Base-by-base conservation (phyloP, 2,329 filamentous ascomycete genomes). In the Cercospora citrullina region DNA sequence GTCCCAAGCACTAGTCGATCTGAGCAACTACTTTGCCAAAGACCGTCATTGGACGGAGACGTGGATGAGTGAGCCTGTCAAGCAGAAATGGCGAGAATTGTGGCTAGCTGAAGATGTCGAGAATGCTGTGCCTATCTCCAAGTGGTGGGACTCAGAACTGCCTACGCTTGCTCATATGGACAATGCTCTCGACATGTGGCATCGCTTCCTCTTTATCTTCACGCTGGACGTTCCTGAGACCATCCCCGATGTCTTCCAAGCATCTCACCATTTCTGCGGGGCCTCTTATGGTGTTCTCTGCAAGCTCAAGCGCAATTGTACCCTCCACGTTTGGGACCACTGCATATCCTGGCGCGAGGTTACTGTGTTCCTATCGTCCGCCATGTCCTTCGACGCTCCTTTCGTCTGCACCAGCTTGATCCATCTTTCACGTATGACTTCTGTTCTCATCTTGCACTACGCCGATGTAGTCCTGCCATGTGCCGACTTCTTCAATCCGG, bases 401-500 rank as follows among this genome's bases (percentile, higher is more conserved):
- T 71, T 73, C 53, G 71, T 74, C 39, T 70, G 69, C 59, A 69
- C 69, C 10, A 70, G 71, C 31, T 65, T 74, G 28, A 71, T 74
- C 14, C 68, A 69, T 5, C 66, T 73, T 28, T 71, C 71, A 1
- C 70, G 71, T 2, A 71, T 74, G 65, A 72, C 69, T 30, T 72
- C 71, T 1, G 69, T 69, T 1, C 65, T 74, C 31, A 67, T 73
- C 45, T 61, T 72, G 16, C 72, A 73, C 67, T 84, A 87, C 69
- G 85, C 85, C 12, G 85, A 87, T 75, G 83, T 85, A 31, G 85
- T 67, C 26, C n/a, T 67, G n/a, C 65, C 65, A n/a, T 67, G 65
- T 74, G 84, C 85, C 1, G 84, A 85, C 69, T 85, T 86, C 75
- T 87, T 86, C 77, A 87, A 87, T 72, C 85, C 85, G 33, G 84